Percentiles rank a stretch among this genome's conserved stretches.
Evolutionary conservation across 2,329 filamentous ascomycete genomes (phyloP).

Genomic region (Hortaea werneckii): DNA sequence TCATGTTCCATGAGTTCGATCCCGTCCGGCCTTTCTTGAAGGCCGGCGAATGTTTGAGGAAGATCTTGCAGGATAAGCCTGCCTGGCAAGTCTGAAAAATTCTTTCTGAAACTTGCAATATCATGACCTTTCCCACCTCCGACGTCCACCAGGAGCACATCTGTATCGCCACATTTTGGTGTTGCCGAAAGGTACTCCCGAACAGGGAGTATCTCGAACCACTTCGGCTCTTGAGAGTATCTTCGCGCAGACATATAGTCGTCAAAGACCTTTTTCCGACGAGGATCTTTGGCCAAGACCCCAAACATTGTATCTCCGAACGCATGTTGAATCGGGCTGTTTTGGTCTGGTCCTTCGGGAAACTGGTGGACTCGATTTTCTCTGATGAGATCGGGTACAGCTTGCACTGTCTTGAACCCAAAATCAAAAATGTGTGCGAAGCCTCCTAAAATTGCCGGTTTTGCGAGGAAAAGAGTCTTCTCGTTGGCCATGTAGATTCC

Average conservation of each 20-base stretch:
- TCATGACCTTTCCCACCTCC: constrained; percentile 10
- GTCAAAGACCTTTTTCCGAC: constrained; percentile 7
- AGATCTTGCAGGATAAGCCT: constrained; percentile 10
- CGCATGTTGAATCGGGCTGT: constrained; percentile 1
- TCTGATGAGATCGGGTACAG: background rate
- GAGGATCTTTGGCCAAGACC: background rate
- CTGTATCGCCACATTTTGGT: constrained; percentile 1
- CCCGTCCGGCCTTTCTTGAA: background rate
- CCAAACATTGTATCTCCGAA: constrained; percentile 2
- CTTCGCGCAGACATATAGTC: constrained; percentile 7
- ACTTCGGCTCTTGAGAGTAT: background rate
- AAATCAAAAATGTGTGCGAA: constrained; percentile 1
- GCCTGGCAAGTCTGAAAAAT: constrained; percentile 5
- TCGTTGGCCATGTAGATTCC: constrained; percentile 2
- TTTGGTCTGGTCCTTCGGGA: background rate
- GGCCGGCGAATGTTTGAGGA: constrained; percentile 4
- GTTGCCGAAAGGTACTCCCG: background rate
- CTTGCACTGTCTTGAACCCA: background rate
- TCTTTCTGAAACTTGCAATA: constrained; percentile 1
- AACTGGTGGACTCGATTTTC: background rate
- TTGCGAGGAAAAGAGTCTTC: background rate
- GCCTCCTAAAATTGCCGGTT: background rate
- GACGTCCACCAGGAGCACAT: constrained; percentile 9
- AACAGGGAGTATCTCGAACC: constrained; percentile 3
- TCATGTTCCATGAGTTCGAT: constrained; percentile 7